Evolutionary conservation across 2,329 filamentous ascomycete genomes (phyloP), one percentile per base, ranked within the genome.

Genomic region (Diaporthe sp.): DNA sequence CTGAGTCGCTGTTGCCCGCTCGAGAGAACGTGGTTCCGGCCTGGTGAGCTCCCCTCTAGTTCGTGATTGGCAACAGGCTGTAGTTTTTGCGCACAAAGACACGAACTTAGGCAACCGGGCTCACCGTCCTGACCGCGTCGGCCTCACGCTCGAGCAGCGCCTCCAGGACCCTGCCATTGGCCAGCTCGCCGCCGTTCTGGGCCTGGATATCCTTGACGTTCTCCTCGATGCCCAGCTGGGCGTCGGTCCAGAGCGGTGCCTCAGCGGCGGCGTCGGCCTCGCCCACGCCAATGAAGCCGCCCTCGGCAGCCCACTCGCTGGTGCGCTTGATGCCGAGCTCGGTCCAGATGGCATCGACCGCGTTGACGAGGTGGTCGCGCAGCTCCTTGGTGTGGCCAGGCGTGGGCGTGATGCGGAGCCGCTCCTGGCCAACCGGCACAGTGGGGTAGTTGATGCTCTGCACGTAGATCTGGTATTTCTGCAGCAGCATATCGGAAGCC

Each of bases 381-480:
- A 94, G 95, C 80, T 94, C 91, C 85, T 94, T 94, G 73, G 91
- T 92, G 84, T 99, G 97, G 58, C 97, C 97, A 0, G 97, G 97
- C 1, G 97, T 99, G 0, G 97, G 97, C 2, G 97, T 99, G 84
- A 99, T 95, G 79, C 97, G 94, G 74, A 99, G 93, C 75, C 97
- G 93, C 86, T 99, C 97, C 87, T 99, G 96, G n/a, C 97, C 97
- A 9, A 98, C 95, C 3, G 97, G 97, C 3, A 99, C 97, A 71
- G 97, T 99, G 2, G 97, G 97, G 86, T 98, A 98, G 87, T 99
- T 99, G 90, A 99, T 98, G 73, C 95, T 95, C 86, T 99, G 97
- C 37, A 99, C 97, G 83, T 99, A 99, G 83, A 99, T 98, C 77
- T 92, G 91, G 87, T 98, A 94, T 79, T 98, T 94, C 79, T 94